Percentiles rank a stretch among this genome's conserved stretches.
phyloP scores from a whole-genome alignment of 2,329 filamentous ascomycete genomes.

The Pyrenophora teres region DNA sequence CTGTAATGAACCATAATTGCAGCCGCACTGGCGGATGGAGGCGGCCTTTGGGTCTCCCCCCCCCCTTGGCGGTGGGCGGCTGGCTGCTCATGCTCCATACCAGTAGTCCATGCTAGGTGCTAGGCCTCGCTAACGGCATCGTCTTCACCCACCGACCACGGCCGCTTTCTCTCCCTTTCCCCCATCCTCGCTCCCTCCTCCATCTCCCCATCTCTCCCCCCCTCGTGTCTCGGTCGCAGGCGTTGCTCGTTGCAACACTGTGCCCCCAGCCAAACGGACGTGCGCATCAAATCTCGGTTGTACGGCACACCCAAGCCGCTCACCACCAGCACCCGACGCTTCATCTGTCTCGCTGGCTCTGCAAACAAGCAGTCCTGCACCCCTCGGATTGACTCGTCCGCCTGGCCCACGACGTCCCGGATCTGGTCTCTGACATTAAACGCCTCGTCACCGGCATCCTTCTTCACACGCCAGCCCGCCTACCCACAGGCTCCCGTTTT shows the following conservation, averaged over 20 bases:
- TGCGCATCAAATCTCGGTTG: conserved; percentile 16
- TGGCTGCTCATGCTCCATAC: too few relatives aligned
- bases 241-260: conserved; percentile 25
- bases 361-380: conserved; percentile 10
- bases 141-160: conserved; percentile 8
- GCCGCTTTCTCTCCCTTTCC: conserved; percentile 7
- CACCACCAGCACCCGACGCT: conserved; percentile 13
- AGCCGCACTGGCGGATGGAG: conserved; percentile 11
- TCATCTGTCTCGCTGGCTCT: conserved; percentile 13
- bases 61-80: conserved; percentile 3
- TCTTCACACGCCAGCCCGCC: conserved; percentile 10
- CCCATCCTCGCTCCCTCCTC: conserved; percentile 10
- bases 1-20: conserved; percentile 29
- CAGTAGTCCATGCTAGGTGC: too few relatives aligned
- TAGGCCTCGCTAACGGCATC: conserved; percentile 14
- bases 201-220: conserved; percentile 11
- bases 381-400: conserved; percentile 8
- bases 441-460: conserved; percentile 12
- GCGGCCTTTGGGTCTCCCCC: conserved; percentile 5
- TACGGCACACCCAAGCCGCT: conserved; percentile 13
- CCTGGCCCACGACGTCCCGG: not conserved
- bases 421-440: conserved; percentile 12
- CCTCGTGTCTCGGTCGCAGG: conserved; percentile 21
- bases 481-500: conserved; percentile 13
- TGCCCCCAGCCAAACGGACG: conserved; percentile 13